Conservation (phyloP, 2,329 filamentous ascomycete genomes). For the Fonsecaea nubica region DNA sequence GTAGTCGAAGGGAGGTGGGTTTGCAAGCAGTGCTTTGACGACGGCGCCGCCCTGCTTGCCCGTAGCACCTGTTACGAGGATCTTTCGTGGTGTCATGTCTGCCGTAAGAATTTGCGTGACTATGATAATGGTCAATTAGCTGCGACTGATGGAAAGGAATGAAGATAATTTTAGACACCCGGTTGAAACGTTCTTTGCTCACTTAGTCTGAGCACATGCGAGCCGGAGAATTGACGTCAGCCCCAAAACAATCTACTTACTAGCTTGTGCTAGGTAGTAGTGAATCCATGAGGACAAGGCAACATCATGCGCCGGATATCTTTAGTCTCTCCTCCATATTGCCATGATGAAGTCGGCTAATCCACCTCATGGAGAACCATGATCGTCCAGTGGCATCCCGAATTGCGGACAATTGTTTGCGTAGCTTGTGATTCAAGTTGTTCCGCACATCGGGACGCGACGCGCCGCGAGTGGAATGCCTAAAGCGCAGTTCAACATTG, state of each 20-base stretch:
- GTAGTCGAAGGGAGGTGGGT: constrained; percentile 45
- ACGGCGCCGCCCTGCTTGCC: constrained; percentile 52
- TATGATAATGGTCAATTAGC: not conserved
- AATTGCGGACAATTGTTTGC: not conserved
- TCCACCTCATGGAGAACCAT: not conserved
- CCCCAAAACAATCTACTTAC: not conserved
- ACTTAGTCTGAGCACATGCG: not conserved
- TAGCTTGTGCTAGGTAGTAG: not conserved
- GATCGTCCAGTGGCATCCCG: not conserved
- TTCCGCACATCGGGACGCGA: not conserved
- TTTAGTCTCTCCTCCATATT: not conserved
- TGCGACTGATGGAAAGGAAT: not conserved
- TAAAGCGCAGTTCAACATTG: not conserved
- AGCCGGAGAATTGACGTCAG: not conserved
- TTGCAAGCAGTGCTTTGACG: constrained; percentile 43
- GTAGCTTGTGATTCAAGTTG: not conserved
- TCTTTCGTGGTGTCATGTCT: constrained; percentile 31
- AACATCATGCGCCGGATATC: constrained; percentile 4
- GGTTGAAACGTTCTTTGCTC: not conserved
- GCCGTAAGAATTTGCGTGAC: not conserved
- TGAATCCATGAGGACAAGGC: not conserved
- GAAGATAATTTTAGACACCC: not conserved
- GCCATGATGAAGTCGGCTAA: not conserved
- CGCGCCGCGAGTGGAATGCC: constrained; percentile 1
- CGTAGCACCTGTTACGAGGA: constrained; percentile 51